Evolutionary conservation across 1,139 yeast genomes (phyloP).

Genomic region (Yamadazyma oceani): DNA sequence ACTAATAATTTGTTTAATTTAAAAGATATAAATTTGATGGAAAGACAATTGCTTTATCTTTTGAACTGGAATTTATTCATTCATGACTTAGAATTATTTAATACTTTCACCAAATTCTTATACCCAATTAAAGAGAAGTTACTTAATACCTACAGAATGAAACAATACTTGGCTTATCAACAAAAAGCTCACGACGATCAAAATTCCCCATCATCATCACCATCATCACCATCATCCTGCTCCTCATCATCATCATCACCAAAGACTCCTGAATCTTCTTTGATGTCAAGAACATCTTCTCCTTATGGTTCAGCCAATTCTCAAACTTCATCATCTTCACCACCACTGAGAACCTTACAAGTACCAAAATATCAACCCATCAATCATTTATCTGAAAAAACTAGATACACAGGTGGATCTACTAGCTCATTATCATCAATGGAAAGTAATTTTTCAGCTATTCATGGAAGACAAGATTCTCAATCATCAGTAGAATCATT

Average conservation of each 20-base stretch:
- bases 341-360: background rate
- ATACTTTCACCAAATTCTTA: slow-evolving; percentile 50
- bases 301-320: no score
- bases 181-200: slow-evolving; percentile 7
- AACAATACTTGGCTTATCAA: slow-evolving; percentile 32
- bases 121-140: slow-evolving; percentile 64
- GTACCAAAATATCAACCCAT: background rate
- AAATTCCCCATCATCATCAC: slow-evolving; percentile 5
- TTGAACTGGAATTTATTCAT: slow-evolving; percentile 71
- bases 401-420: slow-evolving; percentile 5
- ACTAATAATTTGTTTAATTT: slow-evolving; percentile 69
- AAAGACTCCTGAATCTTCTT: slow-evolving; percentile 8
- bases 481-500: slow-evolving; percentile 13
- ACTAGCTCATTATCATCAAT: slow-evolving; percentile 8
- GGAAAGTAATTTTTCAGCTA: slow-evolving; percentile 10
- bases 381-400: background rate
- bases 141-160: slow-evolving; percentile 40
- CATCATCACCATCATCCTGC: background rate
- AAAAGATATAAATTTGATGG: slow-evolving; percentile 77
- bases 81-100: slow-evolving; percentile 51
- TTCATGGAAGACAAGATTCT: slow-evolving; percentile 33
- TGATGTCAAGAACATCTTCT: slow-evolving; percentile 3
- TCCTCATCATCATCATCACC: slow-evolving; percentile 3
- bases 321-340: background rate
- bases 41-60: slow-evolving; percentile 67